Percentiles rank a stretch among this genome's conserved stretches.
phyloP scores from a whole-genome alignment of 192 early-diverging fungal genomes.

The Piromyces sp. region DNA sequence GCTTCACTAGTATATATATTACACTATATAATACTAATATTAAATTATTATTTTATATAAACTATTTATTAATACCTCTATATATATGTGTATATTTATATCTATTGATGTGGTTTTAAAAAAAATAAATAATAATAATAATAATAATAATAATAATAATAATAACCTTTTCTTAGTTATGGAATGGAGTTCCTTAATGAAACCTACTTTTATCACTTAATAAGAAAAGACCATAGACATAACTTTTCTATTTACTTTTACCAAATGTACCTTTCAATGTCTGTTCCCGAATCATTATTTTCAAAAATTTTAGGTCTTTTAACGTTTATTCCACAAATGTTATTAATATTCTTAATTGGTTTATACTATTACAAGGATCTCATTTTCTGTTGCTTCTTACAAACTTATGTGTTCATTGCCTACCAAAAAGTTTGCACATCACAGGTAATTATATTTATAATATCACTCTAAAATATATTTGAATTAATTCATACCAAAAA shows the following conservation, averaged over 20 bases:
- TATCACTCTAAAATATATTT: too few relatives aligned
- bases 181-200: conserved; percentile 73
- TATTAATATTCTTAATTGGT: conserved; percentile 44
- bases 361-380: conserved; percentile 60
- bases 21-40: too few relatives aligned
- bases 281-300: conserved; percentile 23
- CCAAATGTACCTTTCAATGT: conserved; percentile 63
- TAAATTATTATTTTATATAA: too few relatives aligned
- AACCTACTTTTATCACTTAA: conserved; percentile 86
- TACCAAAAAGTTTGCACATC: conserved; percentile 95
- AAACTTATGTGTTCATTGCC: conserved; percentile 91
- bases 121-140: background rate
- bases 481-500: too few relatives aligned
- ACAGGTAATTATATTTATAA: conserved; percentile 33
- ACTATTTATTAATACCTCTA: too few relatives aligned
- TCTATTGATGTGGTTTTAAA: background rate
- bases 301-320: conserved; percentile 26
- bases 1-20: too few relatives aligned
- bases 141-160: too few relatives aligned
- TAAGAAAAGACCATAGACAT: conserved; percentile 92
- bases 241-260: conserved; percentile 97
- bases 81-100: background rate
- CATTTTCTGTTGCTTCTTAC: conserved; percentile 72
- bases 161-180: conserved; percentile 27
- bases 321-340: conserved; percentile 72